Base-by-base conservation (phyloP, 768 basidiomycete genomes). In the Mrakia gelida region DNA sequence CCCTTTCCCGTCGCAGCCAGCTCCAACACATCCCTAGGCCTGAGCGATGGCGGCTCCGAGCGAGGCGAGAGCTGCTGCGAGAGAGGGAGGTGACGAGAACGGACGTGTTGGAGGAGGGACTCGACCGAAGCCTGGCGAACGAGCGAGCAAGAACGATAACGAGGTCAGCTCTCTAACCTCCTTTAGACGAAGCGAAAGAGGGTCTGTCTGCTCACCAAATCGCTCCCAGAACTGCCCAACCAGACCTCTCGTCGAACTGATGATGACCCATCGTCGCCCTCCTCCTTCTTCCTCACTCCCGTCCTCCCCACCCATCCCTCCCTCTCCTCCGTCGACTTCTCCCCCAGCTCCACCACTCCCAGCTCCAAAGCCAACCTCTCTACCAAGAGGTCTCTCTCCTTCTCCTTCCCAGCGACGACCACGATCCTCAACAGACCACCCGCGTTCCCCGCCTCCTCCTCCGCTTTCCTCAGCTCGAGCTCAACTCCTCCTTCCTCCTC, bases 1-100 rank as follows among this genome's bases (percentile, higher is more conserved):
- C 73, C 73, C 41, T 73, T 73, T 30, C 73, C 73, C 16, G 73
- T 73, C 26, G 73, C 52, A 10, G 73, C 73, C 9, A 73, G n/a
- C 13, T 73, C 54, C 34, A 59, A 41, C 23, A 73, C 61, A 56
- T 73, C 73, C 6, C 32, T 56, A 18, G 34, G 18, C 5, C 73
- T 43, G 61, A 73, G 73, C 54, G 41, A 32, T 10, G 38, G 13
- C 26, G n/a, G 41, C 32, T 73, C 38, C 3, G 45, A 45, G 23
- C 52, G 30, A 16, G 73, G 54, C 15, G 73, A 30, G 73, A 73
- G 73, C 73, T 61, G 73, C 16, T 56, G 45, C 15, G 73, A 52
- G 32, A 73, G 61, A 10, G 30, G 73, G 26, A 32, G 28, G 38
- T 73, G 73, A 56, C 73, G 73, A 21, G n/a, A 43, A 2, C 41